These are phyloP conservation scores for Fraxinus ornus DNA, from an alignment of 305 asterid genomes.

Conservation along the genomic window DNA sequence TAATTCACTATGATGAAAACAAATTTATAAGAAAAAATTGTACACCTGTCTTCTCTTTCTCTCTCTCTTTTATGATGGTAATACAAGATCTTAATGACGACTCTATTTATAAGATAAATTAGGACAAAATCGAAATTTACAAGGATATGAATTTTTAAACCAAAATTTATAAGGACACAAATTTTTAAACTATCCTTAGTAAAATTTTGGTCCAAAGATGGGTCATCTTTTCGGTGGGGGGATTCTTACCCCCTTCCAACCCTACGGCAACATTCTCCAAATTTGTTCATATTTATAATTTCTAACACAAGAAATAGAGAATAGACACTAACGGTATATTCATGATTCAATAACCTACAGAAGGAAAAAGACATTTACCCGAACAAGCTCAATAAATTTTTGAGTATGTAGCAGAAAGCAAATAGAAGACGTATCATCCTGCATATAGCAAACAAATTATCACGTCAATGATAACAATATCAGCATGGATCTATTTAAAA, in stretches of 20 bases:
- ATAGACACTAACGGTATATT: background rate
- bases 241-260: background rate
- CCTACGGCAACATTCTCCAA: background rate
- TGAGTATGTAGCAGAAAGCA: conserved; percentile 82
- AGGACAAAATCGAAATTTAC: too few species aligned
- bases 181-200: too few species aligned
- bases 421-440: conserved; percentile 71
- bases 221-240: too few species aligned
- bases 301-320: background rate
- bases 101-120: too few species aligned
- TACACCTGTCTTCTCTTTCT: too few species aligned
- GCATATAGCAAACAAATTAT: conserved; percentile 34
- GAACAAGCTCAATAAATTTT: conserved; percentile 79
- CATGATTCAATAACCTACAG: background rate
- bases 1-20: too few species aligned
- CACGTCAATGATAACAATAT: conserved; percentile 22
- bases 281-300: background rate
- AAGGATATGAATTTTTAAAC: too few species aligned
- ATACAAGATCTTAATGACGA: too few species aligned
- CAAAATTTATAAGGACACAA: too few species aligned
- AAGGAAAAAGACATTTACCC: conserved; percentile 46
- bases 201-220: too few species aligned
- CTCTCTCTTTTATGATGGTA: too few species aligned
- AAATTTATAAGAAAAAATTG: too few species aligned
- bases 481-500: conserved; percentile 4